phyloP scores from a whole-genome alignment of 345 rosid species.

The Euphorbia lathyris region DNA sequence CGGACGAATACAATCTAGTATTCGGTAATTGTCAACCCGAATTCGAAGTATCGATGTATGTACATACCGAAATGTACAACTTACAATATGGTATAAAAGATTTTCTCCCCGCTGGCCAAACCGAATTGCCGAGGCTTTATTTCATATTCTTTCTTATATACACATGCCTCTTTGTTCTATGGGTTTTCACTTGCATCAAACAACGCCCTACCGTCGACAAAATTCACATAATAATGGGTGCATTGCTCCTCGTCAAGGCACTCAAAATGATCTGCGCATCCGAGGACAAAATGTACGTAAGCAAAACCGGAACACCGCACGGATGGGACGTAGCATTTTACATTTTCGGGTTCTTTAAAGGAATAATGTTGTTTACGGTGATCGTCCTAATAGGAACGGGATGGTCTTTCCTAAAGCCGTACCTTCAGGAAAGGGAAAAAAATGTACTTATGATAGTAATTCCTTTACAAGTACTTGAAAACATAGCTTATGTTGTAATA shows the following conservation, averaged over 20 bases:
- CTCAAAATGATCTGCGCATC: slow-evolving; percentile 49
- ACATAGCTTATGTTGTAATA: slow-evolving; percentile 44
- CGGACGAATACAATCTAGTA: slow-evolving; percentile 39
- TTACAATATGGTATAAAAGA: slow-evolving; percentile 29
- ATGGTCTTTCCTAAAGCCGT: slow-evolving; percentile 56
- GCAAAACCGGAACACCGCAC: slow-evolving; percentile 49
- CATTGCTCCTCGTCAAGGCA: slow-evolving; percentile 44
- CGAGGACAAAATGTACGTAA: slow-evolving; percentile 38
- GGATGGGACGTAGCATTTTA: slow-evolving; percentile 64
- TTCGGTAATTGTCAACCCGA: slow-evolving; percentile 51
- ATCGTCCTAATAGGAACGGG: slow-evolving; percentile 55
- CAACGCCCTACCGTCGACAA: slow-evolving; percentile 32
- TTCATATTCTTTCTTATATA: slow-evolving; percentile 34
- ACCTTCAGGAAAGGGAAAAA: slow-evolving; percentile 54
- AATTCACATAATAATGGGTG: slow-evolving; percentile 48
- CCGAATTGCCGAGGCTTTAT: slow-evolving; percentile 35
- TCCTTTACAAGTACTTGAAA: slow-evolving; percentile 55
- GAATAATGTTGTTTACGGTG: slow-evolving; percentile 52
- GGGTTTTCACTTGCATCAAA: slow-evolving; percentile 36
- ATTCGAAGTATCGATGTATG: slow-evolving; percentile 45
- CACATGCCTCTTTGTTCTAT: slow-evolving; percentile 19
- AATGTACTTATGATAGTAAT: slow-evolving; percentile 42
- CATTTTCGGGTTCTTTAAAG: slow-evolving; percentile 54
- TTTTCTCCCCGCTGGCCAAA: slow-evolving; percentile 52
- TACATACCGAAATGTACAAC: slow-evolving; percentile 51